These are phyloP conservation scores for Cyclostephanos invisitatus DNA, from an alignment of 108 stramenopile genomes.

Conservation along the genomic window DNA sequence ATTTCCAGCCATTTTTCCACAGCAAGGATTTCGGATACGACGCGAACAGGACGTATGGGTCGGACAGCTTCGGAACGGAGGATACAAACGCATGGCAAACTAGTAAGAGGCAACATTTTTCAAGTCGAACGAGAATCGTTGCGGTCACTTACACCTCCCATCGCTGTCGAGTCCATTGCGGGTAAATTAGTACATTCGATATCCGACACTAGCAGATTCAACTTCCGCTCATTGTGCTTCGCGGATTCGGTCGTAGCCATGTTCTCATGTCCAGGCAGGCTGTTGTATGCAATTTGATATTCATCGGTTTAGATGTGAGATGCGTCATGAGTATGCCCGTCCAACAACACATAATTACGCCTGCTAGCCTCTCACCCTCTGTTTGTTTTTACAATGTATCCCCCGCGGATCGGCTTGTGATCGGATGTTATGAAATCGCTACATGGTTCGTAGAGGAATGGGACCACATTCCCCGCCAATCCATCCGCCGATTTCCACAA, in stretches of 20 bases:
- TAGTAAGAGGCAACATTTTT: not conserved
- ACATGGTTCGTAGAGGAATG: slow-evolving; percentile 63
- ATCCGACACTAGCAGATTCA: slow-evolving; percentile 53
- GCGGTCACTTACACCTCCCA: slow-evolving; percentile 28
- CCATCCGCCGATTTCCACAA: slow-evolving; percentile 67
- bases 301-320: not conserved
- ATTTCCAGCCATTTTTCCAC: slow-evolving; percentile 30
- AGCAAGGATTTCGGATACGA: slow-evolving; percentile 50
- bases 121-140: not conserved
- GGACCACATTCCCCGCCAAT: slow-evolving; percentile 46
- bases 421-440: slow-evolving; percentile 72
- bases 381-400: slow-evolving; percentile 58
- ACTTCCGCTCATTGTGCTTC: slow-evolving; percentile 12
- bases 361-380: slow-evolving; percentile 14
- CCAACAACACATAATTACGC: not conserved
- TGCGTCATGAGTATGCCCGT: not conserved
- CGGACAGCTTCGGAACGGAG: slow-evolving; percentile 22
- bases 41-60: slow-evolving; percentile 65
- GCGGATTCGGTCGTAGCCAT: not conserved
- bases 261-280: not conserved
- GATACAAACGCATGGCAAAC: not conserved
- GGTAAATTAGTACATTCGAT: slow-evolving; percentile 63
- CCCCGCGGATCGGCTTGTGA: slow-evolving; percentile 85
- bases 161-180: slow-evolving; percentile 44
- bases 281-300: not conserved